Evolutionary conservation across 345 rosid genomes (phyloP).

Genomic region (Rhodomyrtus tomentosa): DNA sequence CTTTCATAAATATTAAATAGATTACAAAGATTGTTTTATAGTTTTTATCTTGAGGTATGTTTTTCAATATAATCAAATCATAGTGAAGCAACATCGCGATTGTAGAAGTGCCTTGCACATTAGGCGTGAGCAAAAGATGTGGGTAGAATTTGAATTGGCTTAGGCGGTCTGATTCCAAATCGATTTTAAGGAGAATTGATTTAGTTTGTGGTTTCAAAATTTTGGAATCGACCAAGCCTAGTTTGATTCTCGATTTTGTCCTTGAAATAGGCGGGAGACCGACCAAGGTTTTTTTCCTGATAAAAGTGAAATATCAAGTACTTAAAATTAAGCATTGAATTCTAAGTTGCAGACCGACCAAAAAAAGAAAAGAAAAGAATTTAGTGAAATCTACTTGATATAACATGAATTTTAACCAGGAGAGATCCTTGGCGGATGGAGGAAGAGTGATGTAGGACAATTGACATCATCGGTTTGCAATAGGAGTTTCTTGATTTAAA

Average conservation of each 20-base stretch:
- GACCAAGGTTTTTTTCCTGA: not conserved
- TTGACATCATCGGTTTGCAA: too few species aligned
- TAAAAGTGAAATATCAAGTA: not conserved
- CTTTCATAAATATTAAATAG: not conserved
- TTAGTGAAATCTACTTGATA: not conserved
- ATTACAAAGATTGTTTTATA: too few species aligned
- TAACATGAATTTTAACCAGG: constrained; percentile 20
- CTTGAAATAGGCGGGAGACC: not conserved
- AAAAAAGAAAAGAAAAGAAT: not conserved
- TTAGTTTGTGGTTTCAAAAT: not conserved
- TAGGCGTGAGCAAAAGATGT: not conserved
- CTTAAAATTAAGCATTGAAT: not conserved
- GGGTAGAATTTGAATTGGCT: not conserved
- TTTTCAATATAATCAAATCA: not conserved
- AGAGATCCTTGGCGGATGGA: constrained; percentile 33
- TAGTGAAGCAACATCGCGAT: not conserved
- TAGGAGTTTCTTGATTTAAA: too few species aligned
- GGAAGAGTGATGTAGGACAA: too few species aligned
- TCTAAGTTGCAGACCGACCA: not conserved
- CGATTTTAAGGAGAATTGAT: not conserved
- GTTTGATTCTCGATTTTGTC: not conserved
- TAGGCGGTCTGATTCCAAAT: not conserved
- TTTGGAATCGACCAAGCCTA: not conserved
- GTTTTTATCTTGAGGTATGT: too few species aligned
- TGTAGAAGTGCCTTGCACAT: not conserved